phyloP scores from a whole-genome alignment of 768 basidiomycete species.

The Tylopilus plumbeoviolaceoides region DNA sequence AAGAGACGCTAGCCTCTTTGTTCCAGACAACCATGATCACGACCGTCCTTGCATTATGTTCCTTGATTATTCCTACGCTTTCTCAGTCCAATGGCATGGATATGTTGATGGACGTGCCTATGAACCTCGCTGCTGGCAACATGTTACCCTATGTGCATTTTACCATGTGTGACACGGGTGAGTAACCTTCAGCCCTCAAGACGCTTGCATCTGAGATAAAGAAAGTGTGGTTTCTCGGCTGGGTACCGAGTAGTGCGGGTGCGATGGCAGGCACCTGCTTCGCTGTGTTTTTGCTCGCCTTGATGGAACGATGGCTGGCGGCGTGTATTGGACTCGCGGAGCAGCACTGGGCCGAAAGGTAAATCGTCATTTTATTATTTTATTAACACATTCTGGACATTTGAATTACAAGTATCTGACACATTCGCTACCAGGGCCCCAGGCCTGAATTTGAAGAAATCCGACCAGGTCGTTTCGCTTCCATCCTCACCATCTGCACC shows the following conservation, averaged over 20 bases:
- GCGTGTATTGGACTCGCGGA: constrained; percentile 56
- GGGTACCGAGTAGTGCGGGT: constrained; percentile 63
- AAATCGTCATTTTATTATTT: not conserved
- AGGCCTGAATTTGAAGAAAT: constrained; percentile 25
- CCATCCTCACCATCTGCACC: not conserved
- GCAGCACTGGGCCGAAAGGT: constrained; percentile 55
- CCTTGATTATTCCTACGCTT: not conserved
- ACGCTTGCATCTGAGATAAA: constrained; percentile 1
- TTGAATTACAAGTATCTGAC: too few relatives aligned
- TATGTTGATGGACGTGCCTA: constrained; percentile 51
- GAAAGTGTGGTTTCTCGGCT: constrained; percentile 54
- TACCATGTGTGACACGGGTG: constrained; percentile 50
- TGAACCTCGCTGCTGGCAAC: constrained; percentile 41
- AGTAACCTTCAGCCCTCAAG: constrained; percentile 27
- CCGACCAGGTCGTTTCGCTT: constrained; percentile 14
- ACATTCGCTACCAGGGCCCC: constrained; percentile 27
- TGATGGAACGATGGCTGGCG: constrained; percentile 73
- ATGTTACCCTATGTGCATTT: constrained; percentile 68
- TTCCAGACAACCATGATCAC: not conserved
- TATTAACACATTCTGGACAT: not conserved
- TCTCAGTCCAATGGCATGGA: constrained; percentile 50
- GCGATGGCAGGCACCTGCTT: constrained; percentile 75
- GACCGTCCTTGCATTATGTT: constrained; percentile 12
- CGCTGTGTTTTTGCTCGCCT: constrained; percentile 68
- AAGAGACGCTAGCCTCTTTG: not conserved